Evolutionary conservation across 345 rosid species (phyloP).

Genomic region (Fremontodendron californicum): DNA sequence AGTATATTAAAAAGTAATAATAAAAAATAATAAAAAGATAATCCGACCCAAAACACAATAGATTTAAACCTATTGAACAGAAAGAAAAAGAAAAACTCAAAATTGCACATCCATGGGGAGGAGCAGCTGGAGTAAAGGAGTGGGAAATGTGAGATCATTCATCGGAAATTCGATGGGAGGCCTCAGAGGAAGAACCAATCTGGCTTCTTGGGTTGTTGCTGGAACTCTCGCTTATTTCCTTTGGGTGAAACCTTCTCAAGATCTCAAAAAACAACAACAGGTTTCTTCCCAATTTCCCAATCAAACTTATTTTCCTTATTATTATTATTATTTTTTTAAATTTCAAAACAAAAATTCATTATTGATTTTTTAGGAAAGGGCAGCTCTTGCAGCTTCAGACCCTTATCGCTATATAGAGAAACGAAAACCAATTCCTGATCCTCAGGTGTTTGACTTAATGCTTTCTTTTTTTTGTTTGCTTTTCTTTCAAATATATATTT

Average conservation of each 20-base stretch:
- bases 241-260: conserved; percentile 92
- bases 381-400: conserved; percentile 68
- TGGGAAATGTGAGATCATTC: conserved; percentile 68
- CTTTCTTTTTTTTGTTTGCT: neutral
- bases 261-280: conserved; percentile 77
- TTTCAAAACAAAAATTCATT: neutral
- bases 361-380: conserved; percentile 48
- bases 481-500: neutral
- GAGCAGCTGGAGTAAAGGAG: conserved; percentile 56
- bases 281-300: conserved; percentile 25
- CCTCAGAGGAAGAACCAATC: conserved; percentile 59
- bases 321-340: neutral
- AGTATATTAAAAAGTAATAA: too few species aligned
- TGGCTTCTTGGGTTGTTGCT: conserved; percentile 91
- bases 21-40: too few species aligned
- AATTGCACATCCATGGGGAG: conserved; percentile 34
- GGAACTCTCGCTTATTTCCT: conserved; percentile 89
- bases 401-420: conserved; percentile 65
- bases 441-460: conserved; percentile 48
- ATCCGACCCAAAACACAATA: too few species aligned
- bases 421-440: conserved; percentile 76
- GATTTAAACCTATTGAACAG: too few species aligned
- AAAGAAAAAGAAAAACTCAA: neutral
- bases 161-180: conserved; percentile 84
- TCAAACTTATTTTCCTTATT: neutral